Conservation (phyloP, 441 rosid species). For the Erodium texanum region DNA sequence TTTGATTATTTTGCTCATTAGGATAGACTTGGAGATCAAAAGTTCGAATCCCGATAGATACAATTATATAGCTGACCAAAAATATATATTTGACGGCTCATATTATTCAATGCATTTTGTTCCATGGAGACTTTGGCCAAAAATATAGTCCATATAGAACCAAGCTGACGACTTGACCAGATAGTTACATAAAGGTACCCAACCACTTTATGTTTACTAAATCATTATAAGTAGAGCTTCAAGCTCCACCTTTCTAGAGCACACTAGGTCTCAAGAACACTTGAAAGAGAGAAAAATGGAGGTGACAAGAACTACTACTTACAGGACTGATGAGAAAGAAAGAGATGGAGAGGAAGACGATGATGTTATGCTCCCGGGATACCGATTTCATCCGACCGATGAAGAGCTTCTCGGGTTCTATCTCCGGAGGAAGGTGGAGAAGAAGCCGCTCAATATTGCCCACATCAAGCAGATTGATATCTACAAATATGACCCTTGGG, state of each 20-base stretch:
- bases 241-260: not conserved
- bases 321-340: not conserved
- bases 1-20: no score
- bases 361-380: slow-evolving; percentile 37
- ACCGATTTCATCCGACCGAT: slow-evolving; percentile 61
- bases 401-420: slow-evolving; percentile 64
- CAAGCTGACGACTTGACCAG: not conserved
- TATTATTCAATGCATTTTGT: no score
- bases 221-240: not conserved
- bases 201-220: not conserved
- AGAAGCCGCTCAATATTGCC: slow-evolving; percentile 31
- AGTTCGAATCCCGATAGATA: no score
- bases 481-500: slow-evolving; percentile 66
- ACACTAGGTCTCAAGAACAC: not conserved
- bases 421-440: slow-evolving; percentile 40
- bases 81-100: no score
- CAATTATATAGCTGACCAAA: no score
- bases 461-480: slow-evolving; percentile 52
- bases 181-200: no score
- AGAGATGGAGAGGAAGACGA: slow-evolving; percentile 21
- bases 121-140: not conserved
- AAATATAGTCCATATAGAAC: not conserved
- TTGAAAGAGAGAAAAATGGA: slow-evolving; percentile 10
- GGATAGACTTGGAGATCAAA: no score
- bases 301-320: slow-evolving; percentile 7